Conservation (phyloP, 2,329 filamentous ascomycete genomes). For the Hymenoscyphus scutula region DNA sequence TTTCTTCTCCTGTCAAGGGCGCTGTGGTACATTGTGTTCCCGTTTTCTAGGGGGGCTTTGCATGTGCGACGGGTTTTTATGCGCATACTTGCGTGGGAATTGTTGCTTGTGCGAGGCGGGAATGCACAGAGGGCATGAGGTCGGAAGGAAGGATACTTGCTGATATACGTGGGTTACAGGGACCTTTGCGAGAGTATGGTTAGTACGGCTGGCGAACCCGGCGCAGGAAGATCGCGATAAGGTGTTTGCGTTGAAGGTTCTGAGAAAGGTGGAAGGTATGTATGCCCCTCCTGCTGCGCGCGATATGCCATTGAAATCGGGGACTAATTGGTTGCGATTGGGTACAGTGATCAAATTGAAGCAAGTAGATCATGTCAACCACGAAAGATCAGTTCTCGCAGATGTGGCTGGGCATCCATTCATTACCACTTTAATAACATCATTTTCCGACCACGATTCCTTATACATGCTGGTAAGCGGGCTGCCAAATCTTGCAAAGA, state of each 20-base stretch:
- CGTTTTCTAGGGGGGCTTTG: not conserved
- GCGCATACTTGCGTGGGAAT: slow-evolving; percentile 10
- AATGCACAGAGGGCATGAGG: not conserved
- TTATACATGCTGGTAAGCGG: slow-evolving; percentile 68
- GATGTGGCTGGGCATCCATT: slow-evolving; percentile 79
- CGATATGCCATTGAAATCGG: not conserved
- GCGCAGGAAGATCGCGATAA: slow-evolving; percentile 54
- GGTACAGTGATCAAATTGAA: slow-evolving; percentile 73
- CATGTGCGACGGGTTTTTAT: not conserved
- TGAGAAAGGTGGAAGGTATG: slow-evolving; percentile 61
- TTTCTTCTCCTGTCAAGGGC: slow-evolving; percentile 6
- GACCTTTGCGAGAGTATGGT: slow-evolving; percentile 79
- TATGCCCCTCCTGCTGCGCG: not conserved
- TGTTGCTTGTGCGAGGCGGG: slow-evolving; percentile 5
- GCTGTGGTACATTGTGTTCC: slow-evolving; percentile 5
- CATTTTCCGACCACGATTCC: slow-evolving; percentile 76
- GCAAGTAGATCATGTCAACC: slow-evolving; percentile 82
- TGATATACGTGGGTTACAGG: slow-evolving; percentile 44
- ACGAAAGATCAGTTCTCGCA: slow-evolving; percentile 75
- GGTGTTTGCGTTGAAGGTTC: slow-evolving; percentile 79
- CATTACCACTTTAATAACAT: slow-evolving; percentile 74
- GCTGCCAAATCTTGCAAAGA: slow-evolving; percentile 3
- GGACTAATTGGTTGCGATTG: slow-evolving; percentile 16
- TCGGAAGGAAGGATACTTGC: slow-evolving; percentile 10
- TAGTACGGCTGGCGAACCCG: slow-evolving; percentile 63